Conservation (phyloP, 192 early-diverging fungal genomes). For the Podila minutissima region DNA sequence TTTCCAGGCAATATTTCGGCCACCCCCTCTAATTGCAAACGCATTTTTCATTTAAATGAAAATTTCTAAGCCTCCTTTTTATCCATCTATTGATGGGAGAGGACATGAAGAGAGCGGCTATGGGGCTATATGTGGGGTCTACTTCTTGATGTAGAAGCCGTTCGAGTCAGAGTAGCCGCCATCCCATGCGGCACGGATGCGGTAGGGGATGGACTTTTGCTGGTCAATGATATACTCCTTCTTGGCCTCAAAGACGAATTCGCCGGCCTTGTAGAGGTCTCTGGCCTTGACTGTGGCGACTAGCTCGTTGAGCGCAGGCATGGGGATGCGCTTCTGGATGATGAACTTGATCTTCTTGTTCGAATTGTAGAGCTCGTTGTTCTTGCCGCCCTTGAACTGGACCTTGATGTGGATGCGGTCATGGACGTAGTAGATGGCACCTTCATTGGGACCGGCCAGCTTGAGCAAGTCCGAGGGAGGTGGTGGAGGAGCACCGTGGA, state of each 20-base stretch:
- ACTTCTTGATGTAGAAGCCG: not conserved
- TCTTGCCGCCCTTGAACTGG: constrained; percentile 5
- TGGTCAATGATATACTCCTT: constrained; percentile 22
- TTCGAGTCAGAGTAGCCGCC: constrained; percentile 4
- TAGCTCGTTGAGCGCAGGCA: constrained; percentile 10
- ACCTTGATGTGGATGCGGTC: constrained; percentile 12
- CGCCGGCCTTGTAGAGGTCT: constrained; percentile 1
- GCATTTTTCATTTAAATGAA: too few relatives aligned
- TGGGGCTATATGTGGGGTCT: not conserved
- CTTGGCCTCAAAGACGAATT: constrained; percentile 20
- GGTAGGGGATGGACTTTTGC: constrained; percentile 11
- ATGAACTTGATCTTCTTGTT: constrained; percentile 13
- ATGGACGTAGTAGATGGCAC: constrained; percentile 21
- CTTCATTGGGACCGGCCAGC: not conserved
- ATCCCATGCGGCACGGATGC: constrained; percentile 17
- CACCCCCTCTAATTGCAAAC: too few relatives aligned
- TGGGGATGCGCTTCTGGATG: constrained; percentile 24
- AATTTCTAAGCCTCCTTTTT: too few relatives aligned
- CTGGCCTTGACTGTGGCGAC: constrained; percentile 2
- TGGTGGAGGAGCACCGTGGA: not conserved
- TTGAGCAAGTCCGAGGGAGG: constrained; percentile 3
- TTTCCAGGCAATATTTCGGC: too few relatives aligned
- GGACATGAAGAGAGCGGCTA: too few relatives aligned
- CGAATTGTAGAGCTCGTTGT: constrained; percentile 13
- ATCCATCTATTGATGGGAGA: too few relatives aligned